A percentile compares a stretch with the other conserved stretches of the same genome.
Conservation (phyloP, 2,329 filamentous ascomycete genomes). For the Diaporthe amygdali region DNA sequence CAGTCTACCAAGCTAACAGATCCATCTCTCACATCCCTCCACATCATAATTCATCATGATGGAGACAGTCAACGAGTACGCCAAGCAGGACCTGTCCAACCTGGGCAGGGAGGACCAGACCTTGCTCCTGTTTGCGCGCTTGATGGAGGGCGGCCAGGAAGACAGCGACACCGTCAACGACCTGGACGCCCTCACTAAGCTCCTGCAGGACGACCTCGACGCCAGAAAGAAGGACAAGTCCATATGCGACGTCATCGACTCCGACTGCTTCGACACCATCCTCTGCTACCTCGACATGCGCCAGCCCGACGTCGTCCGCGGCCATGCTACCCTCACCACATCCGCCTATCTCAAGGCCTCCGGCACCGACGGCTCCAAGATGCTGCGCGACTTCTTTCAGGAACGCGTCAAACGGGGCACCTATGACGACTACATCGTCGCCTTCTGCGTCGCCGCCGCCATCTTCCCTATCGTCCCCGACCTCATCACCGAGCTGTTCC, state of each 20-base stretch:
- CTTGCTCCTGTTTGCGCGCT: constrained; percentile 79
- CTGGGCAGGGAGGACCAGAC: constrained; percentile 65
- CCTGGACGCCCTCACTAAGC: constrained; percentile 62
- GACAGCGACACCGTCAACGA: constrained; percentile 71
- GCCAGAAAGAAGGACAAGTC: constrained; percentile 49
- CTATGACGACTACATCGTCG: constrained; percentile 87
- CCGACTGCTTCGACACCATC: constrained; percentile 82
- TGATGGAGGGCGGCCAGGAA: constrained; percentile 91
- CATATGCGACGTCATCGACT: constrained; percentile 69
- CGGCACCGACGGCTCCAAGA: constrained; percentile 70
- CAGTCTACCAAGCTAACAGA: neutral
- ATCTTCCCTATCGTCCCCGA: constrained; percentile 86
- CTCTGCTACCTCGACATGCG: constrained; percentile 87
- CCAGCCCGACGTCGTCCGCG: constrained; percentile 73
- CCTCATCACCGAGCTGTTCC: constrained; percentile 78
- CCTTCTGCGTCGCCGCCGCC: constrained; percentile 89
- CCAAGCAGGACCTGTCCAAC: constrained; percentile 33
- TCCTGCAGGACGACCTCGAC: constrained; percentile 61
- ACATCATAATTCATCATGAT: constrained; percentile 31
- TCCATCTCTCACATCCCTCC: neutral
- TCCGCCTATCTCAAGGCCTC: constrained; percentile 84
- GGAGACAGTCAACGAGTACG: constrained; percentile 40
- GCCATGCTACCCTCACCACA: constrained; percentile 80
- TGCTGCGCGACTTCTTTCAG: constrained; percentile 77
- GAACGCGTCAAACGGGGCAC: constrained; percentile 74